These are phyloP conservation scores for Sedum album DNA, from an alignment of 164 flowering plant genomes.

Conservation along the genomic window DNA sequence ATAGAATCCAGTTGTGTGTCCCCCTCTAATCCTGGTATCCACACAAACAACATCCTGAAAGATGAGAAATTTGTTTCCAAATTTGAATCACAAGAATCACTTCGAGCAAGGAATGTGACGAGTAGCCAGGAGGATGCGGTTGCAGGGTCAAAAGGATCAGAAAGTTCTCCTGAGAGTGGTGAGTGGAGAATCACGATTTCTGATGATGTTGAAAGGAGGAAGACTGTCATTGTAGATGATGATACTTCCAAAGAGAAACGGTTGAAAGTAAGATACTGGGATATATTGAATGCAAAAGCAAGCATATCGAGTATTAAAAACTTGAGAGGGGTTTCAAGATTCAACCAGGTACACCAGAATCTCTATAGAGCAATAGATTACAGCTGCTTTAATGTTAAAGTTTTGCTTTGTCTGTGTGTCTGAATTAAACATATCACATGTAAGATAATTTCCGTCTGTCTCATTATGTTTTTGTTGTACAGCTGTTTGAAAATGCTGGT, in stretches of 20 bases:
- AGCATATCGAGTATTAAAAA: slow-evolving; percentile 17
- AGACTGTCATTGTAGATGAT: slow-evolving; percentile 22
- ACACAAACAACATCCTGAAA: slow-evolving; percentile 16
- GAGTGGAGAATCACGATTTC: slow-evolving; percentile 56
- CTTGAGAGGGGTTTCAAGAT: slow-evolving; percentile 17
- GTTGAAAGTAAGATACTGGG: slow-evolving; percentile 18
- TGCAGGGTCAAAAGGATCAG: slow-evolving; percentile 31
- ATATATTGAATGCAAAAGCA: slow-evolving; percentile 33
- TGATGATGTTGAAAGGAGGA: slow-evolving; percentile 27
- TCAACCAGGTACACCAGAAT: slow-evolving; percentile 36
- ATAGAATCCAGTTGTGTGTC: slow-evolving; percentile 9
- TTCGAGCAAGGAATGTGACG: slow-evolving; percentile 24
- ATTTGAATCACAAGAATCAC: slow-evolving; percentile 27
- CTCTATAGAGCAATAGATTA: background rate
- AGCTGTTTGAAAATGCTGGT: slow-evolving; percentile 35
- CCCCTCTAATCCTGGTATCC: slow-evolving; percentile 11
- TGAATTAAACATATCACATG: background rate
- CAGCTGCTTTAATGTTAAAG: background rate
- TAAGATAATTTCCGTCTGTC: background rate
- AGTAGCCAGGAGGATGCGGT: slow-evolving; percentile 27
- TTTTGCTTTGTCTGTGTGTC: background rate
- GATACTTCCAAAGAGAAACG: slow-evolving; percentile 49
- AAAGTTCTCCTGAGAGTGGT: slow-evolving; percentile 43
- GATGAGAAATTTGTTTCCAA: slow-evolving; percentile 31
- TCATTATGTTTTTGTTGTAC: slow-evolving; percentile 18